Evolutionary conservation across 768 basidiomycete genomes (phyloP), one percentile per base, ranked within the genome.

Genomic region (Suillus occidentalis): DNA sequence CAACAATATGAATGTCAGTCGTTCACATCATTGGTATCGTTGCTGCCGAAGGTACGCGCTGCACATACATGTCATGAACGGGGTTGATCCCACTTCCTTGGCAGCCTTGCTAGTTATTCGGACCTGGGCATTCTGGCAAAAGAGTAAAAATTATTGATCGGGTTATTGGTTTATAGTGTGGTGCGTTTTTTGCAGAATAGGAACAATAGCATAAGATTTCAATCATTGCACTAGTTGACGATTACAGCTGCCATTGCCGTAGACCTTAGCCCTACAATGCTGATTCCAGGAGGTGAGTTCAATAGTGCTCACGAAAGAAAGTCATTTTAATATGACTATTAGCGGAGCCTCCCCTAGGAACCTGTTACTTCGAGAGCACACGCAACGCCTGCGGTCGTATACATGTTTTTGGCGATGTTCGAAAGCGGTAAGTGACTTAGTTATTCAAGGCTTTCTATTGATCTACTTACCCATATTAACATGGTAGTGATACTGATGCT

Each of bases 71-170:
- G 20, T 39, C 4, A 10, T 6, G 57, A 28, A 10, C 5, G 25
- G 10, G 10, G 18, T 6, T 39, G 10, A 7, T 20, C 10, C 20
- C 49, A 28, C 53, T 28, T 39, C 25, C 25, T 42, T 3, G 18
- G 10, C 49, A 72, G 71, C 45, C 37, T 63, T 71, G 39, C 61
- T 71, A 1, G 3, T 65, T 57, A 28, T 71, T 18, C 66, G 66
- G 53, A 72, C 70, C n/a, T 68, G 65, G 36, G 71, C 71, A 0
- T 72, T 68, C 22, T 71, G 70, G 70, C 53, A 70, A 28, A 50
- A 66, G 13, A 39, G 67, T 40, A 71, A 56, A 31, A 52, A 16
- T 22, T 71, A 3, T 37, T 64, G 36, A 68, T 57, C n/a, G 66
- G 66, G 12, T 69, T 72, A 39, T 13, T 47, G 22, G 4, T 22